Conservation (phyloP, 179 eudicot genomes). For the Monotropa hypopitys region DNA sequence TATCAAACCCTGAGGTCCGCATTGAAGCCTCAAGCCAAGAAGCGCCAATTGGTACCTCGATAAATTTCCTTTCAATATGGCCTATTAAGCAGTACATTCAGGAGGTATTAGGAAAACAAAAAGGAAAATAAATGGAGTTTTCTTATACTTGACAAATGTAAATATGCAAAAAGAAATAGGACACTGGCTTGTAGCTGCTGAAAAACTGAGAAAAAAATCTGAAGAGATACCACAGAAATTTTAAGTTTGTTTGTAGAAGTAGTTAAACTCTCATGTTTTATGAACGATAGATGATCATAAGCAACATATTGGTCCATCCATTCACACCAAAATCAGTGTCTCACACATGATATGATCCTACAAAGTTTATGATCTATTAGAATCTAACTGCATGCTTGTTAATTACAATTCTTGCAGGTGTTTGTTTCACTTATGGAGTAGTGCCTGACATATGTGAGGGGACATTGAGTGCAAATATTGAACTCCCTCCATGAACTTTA, state of each 20-base stretch:
- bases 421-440: too few relatives aligned
- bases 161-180: neutral
- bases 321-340: neutral
- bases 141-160: neutral
- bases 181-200: neutral
- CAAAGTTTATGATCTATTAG: neutral
- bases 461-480: too few relatives aligned
- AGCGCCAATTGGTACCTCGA: slow-evolving; percentile 86
- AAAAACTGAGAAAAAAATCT: neutral
- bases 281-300: neutral
- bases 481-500: too few relatives aligned
- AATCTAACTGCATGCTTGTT: too few relatives aligned
- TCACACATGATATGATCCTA: neutral
- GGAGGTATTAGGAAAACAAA: neutral
- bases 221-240: neutral
- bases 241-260: neutral
- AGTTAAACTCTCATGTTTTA: neutral
- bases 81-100: slow-evolving; percentile 32
- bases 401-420: too few relatives aligned
- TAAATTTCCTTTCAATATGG: slow-evolving; percentile 72
- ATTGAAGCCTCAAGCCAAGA: slow-evolving; percentile 92
- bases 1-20: slow-evolving; percentile 82
- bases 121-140: neutral
- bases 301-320: neutral
- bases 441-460: too few relatives aligned